Conservation (phyloP, 495 filamentous ascomycete species). For the Daldinia bambusicola region DNA sequence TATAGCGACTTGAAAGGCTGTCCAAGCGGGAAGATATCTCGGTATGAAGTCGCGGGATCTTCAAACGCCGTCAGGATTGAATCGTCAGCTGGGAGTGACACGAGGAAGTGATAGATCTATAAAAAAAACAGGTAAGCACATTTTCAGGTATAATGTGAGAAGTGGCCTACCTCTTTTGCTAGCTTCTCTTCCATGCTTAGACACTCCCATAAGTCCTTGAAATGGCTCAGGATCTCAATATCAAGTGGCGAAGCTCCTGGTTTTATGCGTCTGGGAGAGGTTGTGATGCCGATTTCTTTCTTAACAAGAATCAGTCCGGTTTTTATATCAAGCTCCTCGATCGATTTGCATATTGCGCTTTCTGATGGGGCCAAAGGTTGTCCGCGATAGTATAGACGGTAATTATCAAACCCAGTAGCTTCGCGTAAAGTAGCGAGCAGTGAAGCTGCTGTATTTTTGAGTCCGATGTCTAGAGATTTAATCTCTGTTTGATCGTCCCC, state of each 20-base stretch:
- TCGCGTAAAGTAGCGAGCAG: slow-evolving; percentile 70
- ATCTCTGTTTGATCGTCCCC: slow-evolving; percentile 66
- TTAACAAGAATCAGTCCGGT: slow-evolving; percentile 72
- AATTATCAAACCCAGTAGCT: slow-evolving; percentile 76
- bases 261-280: slow-evolving; percentile 47
- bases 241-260: slow-evolving; percentile 68
- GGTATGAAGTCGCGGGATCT: slow-evolving; percentile 61
- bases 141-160: background rate
- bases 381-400: slow-evolving; percentile 65
- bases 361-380: slow-evolving; percentile 59
- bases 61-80: slow-evolving; percentile 68
- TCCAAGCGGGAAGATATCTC: slow-evolving; percentile 71
- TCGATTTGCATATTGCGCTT: slow-evolving; percentile 59
- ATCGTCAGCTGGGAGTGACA: slow-evolving; percentile 75
- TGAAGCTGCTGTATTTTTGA: slow-evolving; percentile 74
- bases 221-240: slow-evolving; percentile 81
- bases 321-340: slow-evolving; percentile 67
- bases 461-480: slow-evolving; percentile 68
- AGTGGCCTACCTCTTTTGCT: slow-evolving; percentile 67
- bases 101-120: slow-evolving; percentile 78
- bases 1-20: slow-evolving; percentile 81
- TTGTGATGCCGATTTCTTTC: slow-evolving; percentile 51
- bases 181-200: slow-evolving; percentile 79
- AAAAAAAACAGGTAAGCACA: slow-evolving; percentile 43
- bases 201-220: slow-evolving; percentile 84